Conservation (phyloP, 805 yeast genomes). For the Candida suzukii region DNA sequence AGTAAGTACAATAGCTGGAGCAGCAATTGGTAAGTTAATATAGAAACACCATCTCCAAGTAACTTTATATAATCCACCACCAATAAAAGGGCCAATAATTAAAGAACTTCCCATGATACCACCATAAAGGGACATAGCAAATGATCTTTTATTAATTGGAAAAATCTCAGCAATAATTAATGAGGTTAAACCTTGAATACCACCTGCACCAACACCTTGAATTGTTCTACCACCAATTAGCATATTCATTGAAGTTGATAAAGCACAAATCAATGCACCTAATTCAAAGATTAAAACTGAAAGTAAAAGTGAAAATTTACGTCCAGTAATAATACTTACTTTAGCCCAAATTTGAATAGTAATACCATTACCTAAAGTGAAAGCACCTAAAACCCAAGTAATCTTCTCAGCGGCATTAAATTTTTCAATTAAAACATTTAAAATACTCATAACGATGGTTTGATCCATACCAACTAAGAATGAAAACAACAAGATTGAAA, state of each 20-base stretch:
- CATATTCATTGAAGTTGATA: slow-evolving; percentile 47
- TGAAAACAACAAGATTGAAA: slow-evolving; percentile 10
- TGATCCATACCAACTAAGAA: slow-evolving; percentile 45
- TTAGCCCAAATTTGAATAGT: slow-evolving; percentile 53
- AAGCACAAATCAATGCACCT: slow-evolving; percentile 57
- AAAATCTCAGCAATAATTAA: slow-evolving; percentile 52
- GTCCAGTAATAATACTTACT: slow-evolving; percentile 48
- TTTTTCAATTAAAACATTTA: slow-evolving; percentile 40
- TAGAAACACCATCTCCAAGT: slow-evolving; percentile 75
- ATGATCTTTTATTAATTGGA: slow-evolving; percentile 33
- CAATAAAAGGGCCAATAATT: slow-evolving; percentile 57
- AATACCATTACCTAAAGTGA: slow-evolving; percentile 45
- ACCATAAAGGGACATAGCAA: slow-evolving; percentile 32
- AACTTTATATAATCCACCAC: slow-evolving; percentile 56
- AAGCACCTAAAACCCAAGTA: slow-evolving; percentile 56
- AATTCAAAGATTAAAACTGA: slow-evolving; percentile 50
- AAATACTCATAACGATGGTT: slow-evolving; percentile 48
- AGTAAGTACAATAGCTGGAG: slow-evolving; percentile 33
- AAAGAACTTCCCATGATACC: slow-evolving; percentile 42
- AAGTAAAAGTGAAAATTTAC: slow-evolving; percentile 40
- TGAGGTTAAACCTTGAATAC: slow-evolving; percentile 49
- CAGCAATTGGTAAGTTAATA: slow-evolving; percentile 61
- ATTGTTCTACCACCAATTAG: slow-evolving; percentile 66
- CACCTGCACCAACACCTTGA: slow-evolving; percentile 69
- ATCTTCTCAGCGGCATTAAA: slow-evolving; percentile 43